A percentile compares a stretch with the other conserved stretches of the same genome.
Evolutionary conservation across 2,329 filamentous ascomycete genomes (phyloP).

Genomic region (Diaporthe sp.): DNA sequence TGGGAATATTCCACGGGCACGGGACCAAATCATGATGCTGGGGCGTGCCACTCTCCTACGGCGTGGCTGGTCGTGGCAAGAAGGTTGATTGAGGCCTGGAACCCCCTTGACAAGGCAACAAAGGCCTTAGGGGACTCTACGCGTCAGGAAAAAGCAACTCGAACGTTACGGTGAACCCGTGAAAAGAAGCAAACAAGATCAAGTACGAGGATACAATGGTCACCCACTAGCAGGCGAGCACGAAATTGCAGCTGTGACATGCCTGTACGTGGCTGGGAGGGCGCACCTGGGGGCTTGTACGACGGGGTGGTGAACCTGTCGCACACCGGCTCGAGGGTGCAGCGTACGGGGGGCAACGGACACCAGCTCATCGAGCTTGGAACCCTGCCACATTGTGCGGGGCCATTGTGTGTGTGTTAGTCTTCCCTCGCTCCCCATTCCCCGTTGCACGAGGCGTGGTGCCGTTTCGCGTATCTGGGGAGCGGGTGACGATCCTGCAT

Average conservation of each 20-base stretch:
- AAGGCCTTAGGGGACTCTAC: neutral
- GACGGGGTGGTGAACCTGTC: neutral
- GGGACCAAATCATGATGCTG: slow-evolving; percentile 13
- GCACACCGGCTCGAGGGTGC: slow-evolving; percentile 9
- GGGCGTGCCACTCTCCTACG: neutral
- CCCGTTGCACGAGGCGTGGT: neutral
- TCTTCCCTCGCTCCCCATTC: neutral
- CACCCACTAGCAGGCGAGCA: slow-evolving; percentile 18
- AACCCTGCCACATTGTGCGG: neutral
- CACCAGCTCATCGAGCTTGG: neutral
- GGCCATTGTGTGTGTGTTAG: neutral
- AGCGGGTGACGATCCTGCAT: slow-evolving; percentile 27
- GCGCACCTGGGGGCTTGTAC: neutral
- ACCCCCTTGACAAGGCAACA: neutral
- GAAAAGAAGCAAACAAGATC: neutral
- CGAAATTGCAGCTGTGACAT: slow-evolving; percentile 30
- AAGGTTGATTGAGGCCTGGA: neutral
- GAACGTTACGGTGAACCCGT: slow-evolving; percentile 15
- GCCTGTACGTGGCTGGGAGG: slow-evolving; percentile 26
- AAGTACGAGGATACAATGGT: slow-evolving; percentile 23
- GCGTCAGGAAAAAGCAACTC: slow-evolving; percentile 13
- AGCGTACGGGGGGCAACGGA: neutral
- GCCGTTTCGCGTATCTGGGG: slow-evolving; percentile 28
- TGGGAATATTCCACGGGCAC: neutral
- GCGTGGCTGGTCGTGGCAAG: neutral